Conservation (phyloP, 192 early-diverging fungal species). For the Linnemannia zychae region DNA sequence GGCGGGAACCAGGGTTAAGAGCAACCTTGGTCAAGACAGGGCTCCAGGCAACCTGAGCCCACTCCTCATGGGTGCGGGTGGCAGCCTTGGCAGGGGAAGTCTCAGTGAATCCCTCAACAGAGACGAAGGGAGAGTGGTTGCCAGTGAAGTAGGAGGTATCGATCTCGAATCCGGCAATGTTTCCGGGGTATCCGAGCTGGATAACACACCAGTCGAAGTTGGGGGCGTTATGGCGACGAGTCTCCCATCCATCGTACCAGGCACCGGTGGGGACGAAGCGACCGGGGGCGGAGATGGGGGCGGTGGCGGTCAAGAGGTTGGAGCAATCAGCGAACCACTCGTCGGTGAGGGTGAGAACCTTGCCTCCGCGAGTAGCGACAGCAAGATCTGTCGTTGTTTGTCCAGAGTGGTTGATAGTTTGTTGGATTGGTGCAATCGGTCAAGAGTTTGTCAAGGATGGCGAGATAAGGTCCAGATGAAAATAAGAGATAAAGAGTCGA, state of each 20-base stretch:
- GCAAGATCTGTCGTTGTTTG: conserved; percentile 74
- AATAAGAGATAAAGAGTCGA: not conserved
- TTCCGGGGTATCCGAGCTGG: conserved; percentile 88
- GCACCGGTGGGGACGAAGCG: conserved; percentile 75
- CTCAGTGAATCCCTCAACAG: conserved; percentile 77
- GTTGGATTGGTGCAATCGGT: not conserved
- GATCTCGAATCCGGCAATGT: conserved; percentile 86
- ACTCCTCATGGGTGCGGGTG: conserved; percentile 51
- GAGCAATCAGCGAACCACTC: conserved; percentile 93
- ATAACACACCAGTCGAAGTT: conserved; percentile 87
- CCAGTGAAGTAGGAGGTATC: conserved; percentile 96
- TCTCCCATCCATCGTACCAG: conserved; percentile 96
- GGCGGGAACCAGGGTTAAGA: conserved; percentile 79
- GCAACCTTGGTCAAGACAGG: conserved; percentile 78
- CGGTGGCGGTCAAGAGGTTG: conserved; percentile 81
- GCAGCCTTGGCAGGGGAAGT: conserved; percentile 15
- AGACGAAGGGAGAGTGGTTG: conserved; percentile 89
- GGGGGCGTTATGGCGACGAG: conserved; percentile 85
- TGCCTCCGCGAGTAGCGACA: conserved; percentile 76
- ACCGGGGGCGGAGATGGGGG: conserved; percentile 74
- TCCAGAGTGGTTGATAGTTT: not conserved
- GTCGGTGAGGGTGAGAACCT: conserved; percentile 86
- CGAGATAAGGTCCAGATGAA: conserved; percentile 4
- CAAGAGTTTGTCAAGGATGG: not conserved
- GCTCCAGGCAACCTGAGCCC: conserved; percentile 51